A percentile compares a stretch with the other conserved stretches of the same genome.
Conservation (phyloP, 164 flowering plant species). For the Liquidambar formosana region DNA sequence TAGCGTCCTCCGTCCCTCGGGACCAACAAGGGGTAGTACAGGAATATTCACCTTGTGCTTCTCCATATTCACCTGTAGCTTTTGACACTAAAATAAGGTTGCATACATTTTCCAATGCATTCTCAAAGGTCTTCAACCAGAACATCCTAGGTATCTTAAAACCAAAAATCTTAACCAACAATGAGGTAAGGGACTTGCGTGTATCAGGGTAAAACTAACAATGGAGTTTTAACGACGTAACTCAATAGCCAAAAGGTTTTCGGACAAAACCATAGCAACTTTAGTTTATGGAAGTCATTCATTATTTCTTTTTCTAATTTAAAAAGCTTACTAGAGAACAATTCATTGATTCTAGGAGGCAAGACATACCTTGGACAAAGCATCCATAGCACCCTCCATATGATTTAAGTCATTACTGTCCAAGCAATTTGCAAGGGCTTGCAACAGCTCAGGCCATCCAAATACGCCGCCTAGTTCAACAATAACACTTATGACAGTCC, state of each 20-base stretch:
- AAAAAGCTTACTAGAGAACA: not conserved
- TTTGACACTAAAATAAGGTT: not conserved
- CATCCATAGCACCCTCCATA: slow-evolving; percentile 99
- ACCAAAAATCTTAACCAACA: not conserved
- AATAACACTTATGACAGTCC: slow-evolving; percentile 82
- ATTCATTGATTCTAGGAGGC: not conserved
- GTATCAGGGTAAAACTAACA: not conserved
- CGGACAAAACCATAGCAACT: too few species aligned
- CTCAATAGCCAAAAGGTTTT: too few species aligned
- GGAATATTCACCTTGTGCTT: not conserved
- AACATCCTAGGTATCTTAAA: not conserved
- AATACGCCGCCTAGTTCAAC: slow-evolving; percentile 69
- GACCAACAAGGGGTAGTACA: too few species aligned
- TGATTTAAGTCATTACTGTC: slow-evolving; percentile 85
- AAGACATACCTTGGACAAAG: slow-evolving; percentile 81
- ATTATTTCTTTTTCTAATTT: not conserved
- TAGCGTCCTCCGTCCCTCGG: too few species aligned
- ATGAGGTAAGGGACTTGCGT: not conserved
- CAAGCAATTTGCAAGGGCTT: slow-evolving; percentile 78
- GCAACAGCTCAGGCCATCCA: slow-evolving; percentile 93
- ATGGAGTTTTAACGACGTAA: too few species aligned
- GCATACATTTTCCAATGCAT: not conserved
- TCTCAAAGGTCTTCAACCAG: not conserved
- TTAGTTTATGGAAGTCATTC: too few species aligned
- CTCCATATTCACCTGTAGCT: not conserved